Percentiles rank a stretch among this genome's conserved stretches.
Conservation (phyloP, 352 stramenopile species). For the Phytopythium aichiense region DNA sequence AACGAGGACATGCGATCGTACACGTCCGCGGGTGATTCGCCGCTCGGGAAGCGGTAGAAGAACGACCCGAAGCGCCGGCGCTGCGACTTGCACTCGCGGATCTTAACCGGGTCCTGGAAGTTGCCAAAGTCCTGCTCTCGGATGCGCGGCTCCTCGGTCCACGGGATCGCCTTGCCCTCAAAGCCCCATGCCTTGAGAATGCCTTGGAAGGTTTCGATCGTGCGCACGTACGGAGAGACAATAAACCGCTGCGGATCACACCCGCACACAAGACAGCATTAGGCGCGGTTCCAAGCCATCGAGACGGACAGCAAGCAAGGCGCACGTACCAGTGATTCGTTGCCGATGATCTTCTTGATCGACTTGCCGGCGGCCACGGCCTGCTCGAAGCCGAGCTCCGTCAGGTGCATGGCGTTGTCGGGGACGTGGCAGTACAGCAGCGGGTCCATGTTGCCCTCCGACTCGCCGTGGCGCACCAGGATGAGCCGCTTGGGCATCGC, state of each 20-base stretch:
- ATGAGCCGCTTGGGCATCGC: conserved; percentile 73
- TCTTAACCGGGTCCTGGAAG: conserved; percentile 81
- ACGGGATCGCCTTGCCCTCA: conserved; percentile 51
- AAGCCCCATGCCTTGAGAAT: conserved; percentile 69
- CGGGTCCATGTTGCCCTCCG: conserved; percentile 83
- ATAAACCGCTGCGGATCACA: conserved; percentile 63
- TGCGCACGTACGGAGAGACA: conserved; percentile 81
- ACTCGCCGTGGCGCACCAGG: conserved; percentile 81
- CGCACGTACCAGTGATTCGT: conserved; percentile 58
- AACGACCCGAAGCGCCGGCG: conserved; percentile 80
- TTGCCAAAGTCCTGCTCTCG: conserved; percentile 90
- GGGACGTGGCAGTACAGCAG: conserved; percentile 67
- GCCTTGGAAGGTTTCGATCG: conserved; percentile 85
- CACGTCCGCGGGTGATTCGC: conserved; percentile 83
- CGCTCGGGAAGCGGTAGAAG: conserved; percentile 87
- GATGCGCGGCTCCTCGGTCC: conserved; percentile 83
- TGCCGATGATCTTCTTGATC: conserved; percentile 77
- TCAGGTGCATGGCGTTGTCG: conserved; percentile 85
- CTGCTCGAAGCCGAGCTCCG: conserved; percentile 72
- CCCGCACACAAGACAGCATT: too few relatives aligned
- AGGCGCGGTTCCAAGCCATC: neutral
- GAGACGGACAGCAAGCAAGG: neutral
- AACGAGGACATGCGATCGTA: conserved; percentile 89
- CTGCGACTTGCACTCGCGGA: conserved; percentile 77
- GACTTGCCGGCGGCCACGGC: conserved; percentile 55